Percentiles rank a stretch among this genome's conserved stretches.
These are phyloP conservation scores for Telopea speciosissima DNA, from an alignment of 177 flowering plant species.

Conservation along the genomic window DNA sequence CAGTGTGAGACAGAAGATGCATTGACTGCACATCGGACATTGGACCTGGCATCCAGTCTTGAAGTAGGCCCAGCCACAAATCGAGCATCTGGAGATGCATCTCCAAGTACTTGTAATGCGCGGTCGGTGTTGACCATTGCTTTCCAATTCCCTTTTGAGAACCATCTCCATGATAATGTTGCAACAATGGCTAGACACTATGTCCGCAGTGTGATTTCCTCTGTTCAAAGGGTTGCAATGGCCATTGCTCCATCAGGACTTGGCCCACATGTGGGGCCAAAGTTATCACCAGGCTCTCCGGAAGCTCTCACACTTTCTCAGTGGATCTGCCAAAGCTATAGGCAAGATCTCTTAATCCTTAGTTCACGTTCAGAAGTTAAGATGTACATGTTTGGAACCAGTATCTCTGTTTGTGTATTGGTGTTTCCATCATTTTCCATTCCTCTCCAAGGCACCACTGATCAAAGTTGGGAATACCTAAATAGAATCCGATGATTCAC, in stretches of 20 bases:
- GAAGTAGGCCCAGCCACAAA: slow-evolving; percentile 64
- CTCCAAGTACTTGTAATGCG: slow-evolving; percentile 27
- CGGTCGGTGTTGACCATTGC: slow-evolving; percentile 88
- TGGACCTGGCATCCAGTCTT: slow-evolving; percentile 85
- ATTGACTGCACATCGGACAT: slow-evolving; percentile 50
- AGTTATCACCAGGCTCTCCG: slow-evolving; percentile 66
- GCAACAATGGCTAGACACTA: slow-evolving; percentile 93
- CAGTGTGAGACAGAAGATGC: slow-evolving; percentile 48
- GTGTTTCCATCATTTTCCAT: not conserved
- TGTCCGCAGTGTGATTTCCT: slow-evolving; percentile 78
- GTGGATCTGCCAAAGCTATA: slow-evolving; percentile 94
- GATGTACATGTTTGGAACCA: not conserved
- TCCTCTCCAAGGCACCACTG: not conserved
- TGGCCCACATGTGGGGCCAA: slow-evolving; percentile 49
- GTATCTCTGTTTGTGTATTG: not conserved
- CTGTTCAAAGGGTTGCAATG: slow-evolving; percentile 93
- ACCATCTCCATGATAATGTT: slow-evolving; percentile 60
- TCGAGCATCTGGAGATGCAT: slow-evolving; percentile 30
- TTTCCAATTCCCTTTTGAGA: slow-evolving; percentile 90
- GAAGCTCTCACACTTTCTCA: slow-evolving; percentile 84
- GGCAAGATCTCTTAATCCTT: slow-evolving; percentile 33
- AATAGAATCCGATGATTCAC: no score
- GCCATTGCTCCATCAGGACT: slow-evolving; percentile 78
- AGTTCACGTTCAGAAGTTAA: not conserved
- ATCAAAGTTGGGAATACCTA: no score